Conservation (phyloP, 2,329 filamentous ascomycete genomes). For the Pestalotiopsis sp. region DNA sequence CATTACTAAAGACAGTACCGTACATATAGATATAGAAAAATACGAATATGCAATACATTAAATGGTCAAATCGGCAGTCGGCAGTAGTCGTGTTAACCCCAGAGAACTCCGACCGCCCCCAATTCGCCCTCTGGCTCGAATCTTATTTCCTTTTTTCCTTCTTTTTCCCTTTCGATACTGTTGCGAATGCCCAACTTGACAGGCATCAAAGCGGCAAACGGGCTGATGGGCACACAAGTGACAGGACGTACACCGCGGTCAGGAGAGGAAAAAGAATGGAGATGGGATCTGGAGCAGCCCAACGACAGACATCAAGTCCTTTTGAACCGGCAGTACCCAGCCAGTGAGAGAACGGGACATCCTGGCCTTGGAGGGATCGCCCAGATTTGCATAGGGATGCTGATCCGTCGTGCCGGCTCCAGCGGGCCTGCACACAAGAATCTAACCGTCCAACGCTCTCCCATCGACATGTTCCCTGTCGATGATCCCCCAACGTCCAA, state of each 20-base stretch:
- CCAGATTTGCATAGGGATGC: slow-evolving; percentile 5
- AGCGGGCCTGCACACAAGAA: slow-evolving; percentile 11
- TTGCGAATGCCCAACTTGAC: not conserved
- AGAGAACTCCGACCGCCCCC: not conserved
- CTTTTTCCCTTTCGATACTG: not conserved
- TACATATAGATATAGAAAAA: not conserved
- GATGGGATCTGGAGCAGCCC: not conserved
- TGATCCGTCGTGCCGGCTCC: slow-evolving; percentile 12
- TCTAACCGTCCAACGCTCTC: not conserved
- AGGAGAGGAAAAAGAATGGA: not conserved
- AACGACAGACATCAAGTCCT: not conserved
- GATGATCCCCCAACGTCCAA: slow-evolving; percentile 22
- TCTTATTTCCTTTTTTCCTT: not conserved
- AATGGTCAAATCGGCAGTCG: not conserved
- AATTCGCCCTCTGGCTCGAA: not conserved
- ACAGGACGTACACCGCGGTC: not conserved
- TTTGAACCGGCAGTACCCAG: not conserved
- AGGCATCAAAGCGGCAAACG: not conserved
- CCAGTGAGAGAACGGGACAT: not conserved
- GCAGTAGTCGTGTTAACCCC: not conserved
- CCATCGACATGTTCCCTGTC: slow-evolving; percentile 18
- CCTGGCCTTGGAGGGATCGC: slow-evolving; percentile 3
- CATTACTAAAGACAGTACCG: not conserved
- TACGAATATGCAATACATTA: too few species aligned
- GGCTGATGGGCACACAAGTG: not conserved